Evolutionary conservation across 2,329 filamentous ascomycete genomes (phyloP), one percentile per base, ranked within the genome.

Genomic region (Diaporthe sp.): DNA sequence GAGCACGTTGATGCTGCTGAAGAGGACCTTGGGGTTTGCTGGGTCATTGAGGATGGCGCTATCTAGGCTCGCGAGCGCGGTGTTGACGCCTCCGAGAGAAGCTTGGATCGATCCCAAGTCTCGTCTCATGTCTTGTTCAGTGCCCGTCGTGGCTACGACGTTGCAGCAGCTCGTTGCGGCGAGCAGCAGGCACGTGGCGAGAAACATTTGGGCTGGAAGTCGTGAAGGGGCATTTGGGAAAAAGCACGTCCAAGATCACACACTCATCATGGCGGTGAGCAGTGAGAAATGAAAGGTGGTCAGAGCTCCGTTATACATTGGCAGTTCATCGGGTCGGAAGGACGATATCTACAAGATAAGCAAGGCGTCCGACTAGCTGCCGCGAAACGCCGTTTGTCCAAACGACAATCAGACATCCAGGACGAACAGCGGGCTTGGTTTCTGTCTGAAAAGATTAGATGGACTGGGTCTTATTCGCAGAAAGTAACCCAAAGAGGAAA

Each of bases 381-480:
- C 65, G 49, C 28, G n/a, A 42, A 70, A 70, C 65, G 22, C n/a
- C n/a, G 65, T 55, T 70, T 70, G 65, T 70, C 65, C 65, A 70
- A 39, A 70, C 65, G 65, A 51, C 46, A 55, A 39, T 51, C 65
- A 70, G 34, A 70, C 65, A 70, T 70, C 46, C 49, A 70, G 65
- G 65, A 70, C 49, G 65, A 70, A 70, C 65, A 55, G 65, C 49
- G 34, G 49, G 34, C 65, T 70, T 55, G 65, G 65, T 55, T 2
- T 55, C 31, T 42, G 65, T 55, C 34, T 70, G 65, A 22, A 70
- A 53, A 70, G 34, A 70, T 55, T 28, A 42, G 65, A 70, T 28
- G 65, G 49, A 55, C 46, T 70, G 42, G 65, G n/a, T 28, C 34
- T 39, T 70, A 34, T 39, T 70, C 65, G 65, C 65, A 70, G 49